These are phyloP conservation scores for Ascochyta lentis DNA, from an alignment of 2,329 filamentous ascomycete species.

Conservation along the genomic window DNA sequence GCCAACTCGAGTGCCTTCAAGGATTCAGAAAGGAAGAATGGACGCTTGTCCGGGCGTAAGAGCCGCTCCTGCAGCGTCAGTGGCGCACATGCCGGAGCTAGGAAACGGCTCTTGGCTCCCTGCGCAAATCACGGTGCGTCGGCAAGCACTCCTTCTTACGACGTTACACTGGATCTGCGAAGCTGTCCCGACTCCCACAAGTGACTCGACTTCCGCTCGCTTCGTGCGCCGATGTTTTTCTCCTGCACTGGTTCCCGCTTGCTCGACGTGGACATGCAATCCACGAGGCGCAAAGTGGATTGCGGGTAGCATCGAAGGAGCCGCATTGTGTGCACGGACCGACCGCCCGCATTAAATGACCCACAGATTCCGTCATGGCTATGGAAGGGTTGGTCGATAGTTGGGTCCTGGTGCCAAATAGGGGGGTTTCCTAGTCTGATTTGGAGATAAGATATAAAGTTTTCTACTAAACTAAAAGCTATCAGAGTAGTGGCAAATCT, in stretches of 20 bases:
- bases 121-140: slow-evolving; percentile 8
- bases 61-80: slow-evolving; percentile 14
- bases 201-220: background rate
- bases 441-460: no score
- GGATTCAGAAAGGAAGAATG: no score
- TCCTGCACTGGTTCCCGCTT: no score
- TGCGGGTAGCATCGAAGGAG: slow-evolving; percentile 3
- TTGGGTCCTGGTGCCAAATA: background rate
- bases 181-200: background rate
- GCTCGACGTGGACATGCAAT: no score
- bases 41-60: background rate
- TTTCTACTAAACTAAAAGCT: no score
- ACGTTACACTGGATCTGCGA: background rate
- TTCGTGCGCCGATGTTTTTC: background rate
- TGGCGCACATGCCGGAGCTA: slow-evolving; percentile 11
- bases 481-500: no score
- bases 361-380: slow-evolving; percentile 9
- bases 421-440: no score
- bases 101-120: slow-evolving; percentile 8
- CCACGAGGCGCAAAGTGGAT: background rate
- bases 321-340: slow-evolving; percentile 4
- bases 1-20: no score
- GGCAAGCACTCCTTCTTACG: background rate
- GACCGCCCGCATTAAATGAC: background rate
- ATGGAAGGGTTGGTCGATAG: background rate